These are phyloP conservation scores for Juncus inflexus DNA, from an alignment of 176 grass and related monocot genomes.

Conservation along the genomic window DNA sequence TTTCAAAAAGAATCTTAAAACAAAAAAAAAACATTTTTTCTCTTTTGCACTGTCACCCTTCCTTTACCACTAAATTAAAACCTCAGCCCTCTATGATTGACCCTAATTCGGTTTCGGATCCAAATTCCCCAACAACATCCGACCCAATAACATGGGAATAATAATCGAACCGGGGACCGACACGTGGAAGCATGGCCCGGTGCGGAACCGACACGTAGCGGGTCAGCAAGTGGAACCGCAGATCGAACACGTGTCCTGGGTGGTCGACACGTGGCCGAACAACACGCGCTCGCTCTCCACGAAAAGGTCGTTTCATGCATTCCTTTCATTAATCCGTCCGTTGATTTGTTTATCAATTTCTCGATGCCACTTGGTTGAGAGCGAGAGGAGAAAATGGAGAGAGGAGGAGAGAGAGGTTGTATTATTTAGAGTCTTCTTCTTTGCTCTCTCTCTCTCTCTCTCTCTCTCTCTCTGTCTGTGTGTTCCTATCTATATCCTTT, in stretches of 20 bases:
- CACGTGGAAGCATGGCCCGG: constrained; percentile 14
- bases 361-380: constrained; percentile 24
- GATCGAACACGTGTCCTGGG: constrained; percentile 45
- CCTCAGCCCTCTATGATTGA: too few relatives aligned
- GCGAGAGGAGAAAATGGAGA: constrained; percentile 36
- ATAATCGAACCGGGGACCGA: not conserved
- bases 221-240: not conserved
- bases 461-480: constrained; percentile 3
- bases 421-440: constrained; percentile 15
- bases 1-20: too few relatives aligned
- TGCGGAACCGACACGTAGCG: constrained; percentile 33
- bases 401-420: not conserved
- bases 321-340: constrained; percentile 22
- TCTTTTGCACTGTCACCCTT: too few relatives aligned
- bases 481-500: not conserved
- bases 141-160: not conserved
- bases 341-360: constrained; percentile 1
- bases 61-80: too few relatives aligned
- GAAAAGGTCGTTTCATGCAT: constrained; percentile 26
- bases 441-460: constrained; percentile 9
- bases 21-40: too few relatives aligned
- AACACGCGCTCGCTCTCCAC: constrained; percentile 36
- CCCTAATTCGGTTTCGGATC: too few relatives aligned
- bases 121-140: not conserved
- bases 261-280: constrained; percentile 38